Conservation (phyloP, 2,329 filamentous ascomycete genomes). For the Nakataea oryzae region DNA sequence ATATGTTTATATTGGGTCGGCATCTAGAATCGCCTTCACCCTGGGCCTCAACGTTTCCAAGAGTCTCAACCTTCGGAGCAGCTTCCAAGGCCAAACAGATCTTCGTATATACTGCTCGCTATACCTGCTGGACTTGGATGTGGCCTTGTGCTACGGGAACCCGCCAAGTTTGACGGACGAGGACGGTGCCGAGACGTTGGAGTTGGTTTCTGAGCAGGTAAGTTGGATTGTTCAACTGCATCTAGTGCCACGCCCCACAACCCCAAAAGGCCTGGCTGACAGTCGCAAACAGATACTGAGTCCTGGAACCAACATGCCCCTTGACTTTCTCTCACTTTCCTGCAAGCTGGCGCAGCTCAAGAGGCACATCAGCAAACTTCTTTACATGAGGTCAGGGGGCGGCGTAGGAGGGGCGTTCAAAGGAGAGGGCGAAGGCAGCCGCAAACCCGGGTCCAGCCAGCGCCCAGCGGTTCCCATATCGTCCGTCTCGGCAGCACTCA, state of each 20-base stretch:
- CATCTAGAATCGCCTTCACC: conserved; percentile 15
- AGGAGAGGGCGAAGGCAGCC: background rate
- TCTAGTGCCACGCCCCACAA: too few relatives aligned
- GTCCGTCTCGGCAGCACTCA: conserved; percentile 10
- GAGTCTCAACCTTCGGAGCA: conserved; percentile 11
- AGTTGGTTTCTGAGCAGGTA: conserved; percentile 11
- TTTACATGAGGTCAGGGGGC: conserved; percentile 7
- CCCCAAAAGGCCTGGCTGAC: background rate
- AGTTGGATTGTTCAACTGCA: background rate
- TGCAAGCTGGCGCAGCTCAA: conserved; percentile 14
- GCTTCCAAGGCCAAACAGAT: conserved; percentile 14
- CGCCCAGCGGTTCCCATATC: conserved; percentile 7
- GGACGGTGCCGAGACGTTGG: conserved; percentile 7
- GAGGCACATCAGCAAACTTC: conserved; percentile 10
- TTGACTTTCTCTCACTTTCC: conserved; percentile 13
- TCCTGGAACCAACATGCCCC: conserved; percentile 15
- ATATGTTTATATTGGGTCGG: conserved; percentile 16
- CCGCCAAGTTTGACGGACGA: conserved; percentile 14
- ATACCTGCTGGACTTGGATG: conserved; percentile 15
- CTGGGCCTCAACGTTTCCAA: conserved; percentile 15
- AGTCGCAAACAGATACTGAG: conserved; percentile 12
- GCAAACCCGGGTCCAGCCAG: background rate
- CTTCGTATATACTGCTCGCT: conserved; percentile 14
- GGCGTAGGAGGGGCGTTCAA: background rate
- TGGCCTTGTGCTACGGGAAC: conserved; percentile 15